Conservation (phyloP, 169 alveolate genomes). For the Babesia ovata region DNA sequence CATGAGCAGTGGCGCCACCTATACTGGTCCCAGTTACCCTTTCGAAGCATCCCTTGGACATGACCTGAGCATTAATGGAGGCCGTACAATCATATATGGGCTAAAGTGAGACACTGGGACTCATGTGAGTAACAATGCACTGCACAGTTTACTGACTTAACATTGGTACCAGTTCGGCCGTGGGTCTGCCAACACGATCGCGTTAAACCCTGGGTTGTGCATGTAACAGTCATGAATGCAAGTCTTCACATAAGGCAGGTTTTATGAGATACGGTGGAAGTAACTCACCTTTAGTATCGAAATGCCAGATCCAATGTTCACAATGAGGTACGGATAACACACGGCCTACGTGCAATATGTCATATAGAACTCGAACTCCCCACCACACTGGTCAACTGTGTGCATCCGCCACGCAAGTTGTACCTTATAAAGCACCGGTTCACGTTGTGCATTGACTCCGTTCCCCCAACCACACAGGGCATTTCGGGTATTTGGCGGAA, state of each 20-base stretch:
- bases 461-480: slow-evolving; percentile 43
- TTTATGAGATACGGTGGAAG: no score
- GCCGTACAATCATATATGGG: no score
- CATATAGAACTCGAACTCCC: background rate
- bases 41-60: slow-evolving; percentile 8
- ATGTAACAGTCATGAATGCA: no score
- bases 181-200: no score
- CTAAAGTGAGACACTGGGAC: no score
- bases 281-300: slow-evolving; percentile 35
- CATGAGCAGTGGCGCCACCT: slow-evolving; percentile 59
- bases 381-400: slow-evolving; percentile 28
- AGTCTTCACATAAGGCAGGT: no score
- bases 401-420: slow-evolving; percentile 6
- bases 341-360: slow-evolving; percentile 12
- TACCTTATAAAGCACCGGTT: slow-evolving; percentile 13
- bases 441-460: slow-evolving; percentile 19
- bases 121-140: no score
- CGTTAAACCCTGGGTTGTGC: no score
- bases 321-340: slow-evolving; percentile 45
- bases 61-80: slow-evolving; percentile 32
- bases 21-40: slow-evolving; percentile 57
- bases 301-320: slow-evolving; percentile 62
- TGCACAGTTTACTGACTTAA: no score
- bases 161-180: no score
- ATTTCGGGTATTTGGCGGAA: slow-evolving; percentile 27